Evolutionary conservation across 176 grass and related monocot species (phyloP).

Genomic region (Ampelocalamus luodianensis): DNA sequence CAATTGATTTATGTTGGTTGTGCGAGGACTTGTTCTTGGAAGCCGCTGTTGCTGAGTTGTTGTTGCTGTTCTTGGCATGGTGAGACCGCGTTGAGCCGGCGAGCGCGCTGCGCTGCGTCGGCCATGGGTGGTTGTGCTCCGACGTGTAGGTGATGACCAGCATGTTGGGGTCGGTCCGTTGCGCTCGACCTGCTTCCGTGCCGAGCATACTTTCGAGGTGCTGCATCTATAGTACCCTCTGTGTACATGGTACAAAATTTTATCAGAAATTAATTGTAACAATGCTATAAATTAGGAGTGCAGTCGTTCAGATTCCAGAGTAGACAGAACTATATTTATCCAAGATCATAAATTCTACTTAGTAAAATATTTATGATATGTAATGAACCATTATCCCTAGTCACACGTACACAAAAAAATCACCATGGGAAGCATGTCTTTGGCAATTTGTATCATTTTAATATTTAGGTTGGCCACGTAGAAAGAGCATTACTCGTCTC

Average conservation of each 20-base stretch:
- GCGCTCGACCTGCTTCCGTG: conserved; percentile 97
- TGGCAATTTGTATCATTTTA: not conserved
- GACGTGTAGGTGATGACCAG: conserved; percentile 98
- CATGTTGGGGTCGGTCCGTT: conserved; percentile 92
- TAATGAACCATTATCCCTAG: not conserved
- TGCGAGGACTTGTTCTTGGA: conserved; percentile 54
- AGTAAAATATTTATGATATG: not conserved
- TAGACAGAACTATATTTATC: not conserved
- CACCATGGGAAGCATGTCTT: not conserved
- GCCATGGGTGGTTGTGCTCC: conserved; percentile 99
- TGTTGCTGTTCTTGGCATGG: conserved; percentile 60
- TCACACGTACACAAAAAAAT: not conserved
- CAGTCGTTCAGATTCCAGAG: not conserved
- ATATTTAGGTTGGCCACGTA: not conserved
- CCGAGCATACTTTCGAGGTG: conserved; percentile 95
- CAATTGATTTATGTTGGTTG: conserved; percentile 35
- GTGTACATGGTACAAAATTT: conserved; percentile 39
- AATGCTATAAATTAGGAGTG: not conserved
- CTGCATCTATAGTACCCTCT: conserved; percentile 99
- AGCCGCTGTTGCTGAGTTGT: conserved; percentile 38
- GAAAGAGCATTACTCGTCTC: not conserved
- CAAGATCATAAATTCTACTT: not conserved
- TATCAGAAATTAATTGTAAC: not conserved
- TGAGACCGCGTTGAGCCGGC: conserved; percentile 83
- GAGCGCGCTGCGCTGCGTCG: conserved; percentile 92